Conservation (phyloP, 2,329 filamentous ascomycete genomes). For the Mycosphaerelloides madeirae region DNA sequence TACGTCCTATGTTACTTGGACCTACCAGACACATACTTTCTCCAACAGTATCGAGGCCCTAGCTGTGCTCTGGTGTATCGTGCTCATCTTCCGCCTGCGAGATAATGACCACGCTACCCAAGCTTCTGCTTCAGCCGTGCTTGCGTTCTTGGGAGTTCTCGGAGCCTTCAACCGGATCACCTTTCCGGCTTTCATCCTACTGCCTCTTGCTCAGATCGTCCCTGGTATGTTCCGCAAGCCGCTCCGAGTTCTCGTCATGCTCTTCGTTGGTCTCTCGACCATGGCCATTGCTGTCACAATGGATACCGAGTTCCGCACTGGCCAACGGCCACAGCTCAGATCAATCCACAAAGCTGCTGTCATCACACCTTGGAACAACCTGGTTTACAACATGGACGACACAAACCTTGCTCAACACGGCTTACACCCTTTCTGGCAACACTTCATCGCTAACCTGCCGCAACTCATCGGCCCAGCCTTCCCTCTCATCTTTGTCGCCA, state of each 20-base stretch:
- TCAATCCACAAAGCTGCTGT: conserved; percentile 55
- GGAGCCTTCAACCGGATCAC: conserved; percentile 96
- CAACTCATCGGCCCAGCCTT: conserved; percentile 50
- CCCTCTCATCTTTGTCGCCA: conserved; percentile 43
- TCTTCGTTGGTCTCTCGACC: conserved; percentile 62
- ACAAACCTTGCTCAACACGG: conserved; percentile 50
- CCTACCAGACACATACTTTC: conserved; percentile 96
- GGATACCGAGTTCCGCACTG: conserved; percentile 80
- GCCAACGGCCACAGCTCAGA: conserved; percentile 62
- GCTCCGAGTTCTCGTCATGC: conserved; percentile 46
- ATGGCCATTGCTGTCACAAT: conserved; percentile 70
- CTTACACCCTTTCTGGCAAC: conserved; percentile 50
- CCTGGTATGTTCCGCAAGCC: conserved; percentile 76
- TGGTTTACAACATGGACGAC: conserved; percentile 47
- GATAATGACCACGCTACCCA: conserved; percentile 74
- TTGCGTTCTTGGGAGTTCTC: conserved; percentile 77
- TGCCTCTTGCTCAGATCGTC: conserved; percentile 77
- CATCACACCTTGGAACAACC: conserved; percentile 51
- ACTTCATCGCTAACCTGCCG: conserved; percentile 48
- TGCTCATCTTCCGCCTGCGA: conserved; percentile 81
- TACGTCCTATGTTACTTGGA: conserved; percentile 98
- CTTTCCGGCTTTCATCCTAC: conserved; percentile 85
- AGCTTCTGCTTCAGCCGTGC: conserved; percentile 66
- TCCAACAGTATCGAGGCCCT: conserved; percentile 96
- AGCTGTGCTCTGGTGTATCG: conserved; percentile 86